Evolutionary conservation across 2,329 filamentous ascomycete genomes (phyloP).

Genomic region (Trichoderma breve): DNA sequence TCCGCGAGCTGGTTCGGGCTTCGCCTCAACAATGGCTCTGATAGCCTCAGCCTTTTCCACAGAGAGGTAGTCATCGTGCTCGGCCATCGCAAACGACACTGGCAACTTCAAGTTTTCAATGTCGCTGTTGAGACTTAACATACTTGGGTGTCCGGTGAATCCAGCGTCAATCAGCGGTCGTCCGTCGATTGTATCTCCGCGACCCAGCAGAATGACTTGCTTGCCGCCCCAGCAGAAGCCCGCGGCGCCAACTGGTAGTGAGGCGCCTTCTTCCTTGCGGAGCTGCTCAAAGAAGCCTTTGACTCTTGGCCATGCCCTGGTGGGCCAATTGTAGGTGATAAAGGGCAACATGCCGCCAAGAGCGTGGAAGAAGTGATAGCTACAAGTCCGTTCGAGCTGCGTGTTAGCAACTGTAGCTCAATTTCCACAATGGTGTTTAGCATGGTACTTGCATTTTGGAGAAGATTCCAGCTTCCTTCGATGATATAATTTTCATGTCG

Average conservation of each 20-base stretch:
- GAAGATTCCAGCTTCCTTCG: not conserved
- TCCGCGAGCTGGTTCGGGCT: slow-evolving; percentile 33
- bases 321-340: slow-evolving; percentile 31
- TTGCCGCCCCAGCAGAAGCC: slow-evolving; percentile 66
- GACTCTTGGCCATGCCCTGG: slow-evolving; percentile 36
- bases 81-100: slow-evolving; percentile 46
- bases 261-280: slow-evolving; percentile 32
- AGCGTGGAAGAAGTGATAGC: slow-evolving; percentile 29
- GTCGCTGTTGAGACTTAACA: slow-evolving; percentile 47
- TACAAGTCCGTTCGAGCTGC: slow-evolving; percentile 6
- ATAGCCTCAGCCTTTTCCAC: slow-evolving; percentile 34
- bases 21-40: slow-evolving; percentile 36
- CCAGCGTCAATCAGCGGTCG: slow-evolving; percentile 48
- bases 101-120: slow-evolving; percentile 45
- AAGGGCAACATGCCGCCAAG: slow-evolving; percentile 33
- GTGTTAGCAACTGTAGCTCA: not conserved
- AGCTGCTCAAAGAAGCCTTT: slow-evolving; percentile 38
- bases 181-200: slow-evolving; percentile 33
- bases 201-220: slow-evolving; percentile 49
- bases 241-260: slow-evolving; percentile 46
- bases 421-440: not conserved
- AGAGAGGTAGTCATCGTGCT: slow-evolving; percentile 43
- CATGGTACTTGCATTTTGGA: slow-evolving; percentile 1
- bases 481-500: slow-evolving; percentile 25
- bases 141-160: slow-evolving; percentile 53